phyloP scores from a whole-genome alignment of 2,329 filamentous ascomycete species.

The Chaetomium globosum region DNA sequence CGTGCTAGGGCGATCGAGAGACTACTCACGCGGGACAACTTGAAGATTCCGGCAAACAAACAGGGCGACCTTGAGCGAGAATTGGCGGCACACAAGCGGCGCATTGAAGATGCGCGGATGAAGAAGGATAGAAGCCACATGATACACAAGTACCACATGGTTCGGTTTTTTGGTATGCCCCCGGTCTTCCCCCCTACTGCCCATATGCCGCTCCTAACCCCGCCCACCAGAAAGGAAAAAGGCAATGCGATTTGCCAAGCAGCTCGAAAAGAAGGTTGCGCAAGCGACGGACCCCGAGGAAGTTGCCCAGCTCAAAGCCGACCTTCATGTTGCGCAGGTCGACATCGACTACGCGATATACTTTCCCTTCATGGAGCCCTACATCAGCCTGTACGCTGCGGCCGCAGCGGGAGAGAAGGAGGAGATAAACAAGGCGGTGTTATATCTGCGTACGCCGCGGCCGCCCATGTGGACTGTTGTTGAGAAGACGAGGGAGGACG shows the following conservation, averaged over 20 bases:
- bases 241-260: slow-evolving; percentile 67
- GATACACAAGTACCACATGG: slow-evolving; percentile 80
- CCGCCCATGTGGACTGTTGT: slow-evolving; percentile 69
- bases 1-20: slow-evolving; percentile 70
- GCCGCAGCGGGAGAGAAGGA: slow-evolving; percentile 36
- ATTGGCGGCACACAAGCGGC: slow-evolving; percentile 65
- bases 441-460: slow-evolving; percentile 50
- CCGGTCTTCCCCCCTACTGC: too few species aligned
- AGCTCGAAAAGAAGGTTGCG: slow-evolving; percentile 61
- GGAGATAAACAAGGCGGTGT: slow-evolving; percentile 48
- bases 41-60: slow-evolving; percentile 68
- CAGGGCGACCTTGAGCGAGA: slow-evolving; percentile 72
- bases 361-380: slow-evolving; percentile 70
- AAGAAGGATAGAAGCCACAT: slow-evolving; percentile 68
- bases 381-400: slow-evolving; percentile 63
- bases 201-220: background rate
- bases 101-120: slow-evolving; percentile 61
- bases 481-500: slow-evolving; percentile 64
- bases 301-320: slow-evolving; percentile 53
- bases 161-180: slow-evolving; percentile 75
- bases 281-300: slow-evolving; percentile 56
- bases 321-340: slow-evolving; percentile 70
- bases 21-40: slow-evolving; percentile 58
- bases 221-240: slow-evolving; percentile 66
- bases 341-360: slow-evolving; percentile 76